Evolutionary conservation across 768 basidiomycete genomes (phyloP).

Genomic region (Mycena albidolilacea): DNA sequence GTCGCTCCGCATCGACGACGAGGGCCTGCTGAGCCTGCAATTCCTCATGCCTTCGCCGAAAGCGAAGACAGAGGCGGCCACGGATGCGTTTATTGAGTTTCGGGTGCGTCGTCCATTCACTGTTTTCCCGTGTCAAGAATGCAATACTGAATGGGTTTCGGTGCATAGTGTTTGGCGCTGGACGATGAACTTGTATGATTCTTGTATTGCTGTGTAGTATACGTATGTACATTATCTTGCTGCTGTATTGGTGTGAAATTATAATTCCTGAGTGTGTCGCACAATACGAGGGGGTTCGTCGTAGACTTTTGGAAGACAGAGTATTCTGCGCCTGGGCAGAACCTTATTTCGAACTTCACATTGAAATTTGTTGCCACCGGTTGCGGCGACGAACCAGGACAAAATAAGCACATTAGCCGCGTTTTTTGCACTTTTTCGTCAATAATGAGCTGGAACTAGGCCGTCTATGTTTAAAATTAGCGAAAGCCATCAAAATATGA

Average conservation of each 20-base stretch:
- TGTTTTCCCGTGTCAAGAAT: background rate
- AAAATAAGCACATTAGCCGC: too few relatives aligned
- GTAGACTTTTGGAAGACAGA: too few relatives aligned
- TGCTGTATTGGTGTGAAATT: background rate
- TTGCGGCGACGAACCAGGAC: too few relatives aligned
- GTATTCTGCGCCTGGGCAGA: too few relatives aligned
- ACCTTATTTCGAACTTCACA: too few relatives aligned
- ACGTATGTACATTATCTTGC: constrained; percentile 25
- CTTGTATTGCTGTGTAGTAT: constrained; percentile 30
- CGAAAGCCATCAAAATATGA: too few relatives aligned
- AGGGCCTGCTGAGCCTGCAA: constrained; percentile 89
- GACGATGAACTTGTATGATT: constrained; percentile 50
- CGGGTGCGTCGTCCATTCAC: constrained; percentile 72
- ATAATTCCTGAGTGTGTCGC: background rate
- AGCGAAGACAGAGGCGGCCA: constrained; percentile 56
- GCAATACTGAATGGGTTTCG: constrained; percentile 12
- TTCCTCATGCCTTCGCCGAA: constrained; percentile 84
- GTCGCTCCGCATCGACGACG: constrained; percentile 87
- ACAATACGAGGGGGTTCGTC: too few relatives aligned
- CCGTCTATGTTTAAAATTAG: too few relatives aligned
- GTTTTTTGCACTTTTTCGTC: too few relatives aligned
- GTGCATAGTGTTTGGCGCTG: constrained; percentile 58
- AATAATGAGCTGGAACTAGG: too few relatives aligned
- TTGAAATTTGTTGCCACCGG: too few relatives aligned
- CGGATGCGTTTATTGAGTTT: constrained; percentile 88